Evolutionary conservation across 495 filamentous ascomycete genomes (phyloP).

Genomic region (Aspergillus sparsus): DNA sequence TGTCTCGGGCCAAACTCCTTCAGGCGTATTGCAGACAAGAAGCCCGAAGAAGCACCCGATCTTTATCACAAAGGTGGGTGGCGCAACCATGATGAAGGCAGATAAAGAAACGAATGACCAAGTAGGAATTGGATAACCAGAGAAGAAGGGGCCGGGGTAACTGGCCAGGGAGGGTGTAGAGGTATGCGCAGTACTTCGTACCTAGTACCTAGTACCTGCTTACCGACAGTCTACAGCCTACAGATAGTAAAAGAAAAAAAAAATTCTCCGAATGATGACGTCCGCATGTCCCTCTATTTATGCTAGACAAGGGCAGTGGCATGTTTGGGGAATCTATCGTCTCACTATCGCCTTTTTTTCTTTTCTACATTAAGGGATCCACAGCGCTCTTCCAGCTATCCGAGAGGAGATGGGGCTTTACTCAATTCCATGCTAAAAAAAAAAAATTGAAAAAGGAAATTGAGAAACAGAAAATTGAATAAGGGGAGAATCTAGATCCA

Average conservation of each 20-base stretch:
- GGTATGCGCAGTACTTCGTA: no score
- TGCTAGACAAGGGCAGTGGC: slow-evolving; percentile 1
- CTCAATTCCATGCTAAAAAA: neutral
- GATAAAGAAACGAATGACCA: slow-evolving; percentile 21
- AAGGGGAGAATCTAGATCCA: slow-evolving; percentile 6
- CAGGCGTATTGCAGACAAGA: slow-evolving; percentile 44
- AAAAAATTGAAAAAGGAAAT: no score
- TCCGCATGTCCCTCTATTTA: slow-evolving; percentile 18
- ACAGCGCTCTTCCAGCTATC: slow-evolving; percentile 8
- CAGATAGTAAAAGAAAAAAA: neutral
- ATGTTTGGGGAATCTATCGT: slow-evolving; percentile 11
- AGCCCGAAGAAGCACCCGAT: slow-evolving; percentile 38
- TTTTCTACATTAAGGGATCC: slow-evolving; percentile 4
- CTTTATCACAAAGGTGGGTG: slow-evolving; percentile 29
- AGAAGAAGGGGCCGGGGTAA: neutral
- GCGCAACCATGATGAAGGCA: slow-evolving; percentile 30
- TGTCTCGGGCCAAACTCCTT: slow-evolving; percentile 34
- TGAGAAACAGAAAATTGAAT: neutral
- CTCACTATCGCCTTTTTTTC: slow-evolving; percentile 1
- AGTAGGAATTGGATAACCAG: slow-evolving; percentile 12
- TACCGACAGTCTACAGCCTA: no score
- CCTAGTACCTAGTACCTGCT: no score
- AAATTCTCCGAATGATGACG: slow-evolving; percentile 13
- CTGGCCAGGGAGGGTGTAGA: no score
- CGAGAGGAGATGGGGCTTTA: neutral